A percentile compares a stretch with the other conserved stretches of the same genome.
Conservation (phyloP, 176 grass and related monocot species). For the Aegilops tauschii region DNA sequence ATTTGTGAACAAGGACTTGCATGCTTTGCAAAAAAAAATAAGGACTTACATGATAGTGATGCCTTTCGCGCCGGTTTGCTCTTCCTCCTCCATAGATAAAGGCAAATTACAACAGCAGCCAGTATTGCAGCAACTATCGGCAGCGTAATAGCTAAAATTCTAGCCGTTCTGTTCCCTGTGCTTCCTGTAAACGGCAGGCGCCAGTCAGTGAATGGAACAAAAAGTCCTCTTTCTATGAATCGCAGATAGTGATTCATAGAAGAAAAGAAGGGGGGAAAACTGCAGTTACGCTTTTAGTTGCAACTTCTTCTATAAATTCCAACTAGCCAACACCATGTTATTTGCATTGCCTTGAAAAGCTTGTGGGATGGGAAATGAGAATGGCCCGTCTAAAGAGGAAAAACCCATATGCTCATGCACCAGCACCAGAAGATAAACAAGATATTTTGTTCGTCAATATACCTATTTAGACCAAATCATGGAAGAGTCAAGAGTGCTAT, state of each 20-base stretch:
- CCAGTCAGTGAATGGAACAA: neutral
- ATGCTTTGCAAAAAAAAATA: neutral
- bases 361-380: neutral
- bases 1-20: neutral
- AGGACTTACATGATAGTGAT: conserved; percentile 23
- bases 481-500: conserved; percentile 10
- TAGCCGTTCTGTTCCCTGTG: neutral
- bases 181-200: conserved; percentile 12
- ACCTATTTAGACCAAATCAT: neutral
- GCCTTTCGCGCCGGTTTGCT: conserved; percentile 12
- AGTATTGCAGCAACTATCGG: conserved; percentile 24
- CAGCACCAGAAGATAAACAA: neutral
- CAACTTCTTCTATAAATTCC: too few relatives aligned
- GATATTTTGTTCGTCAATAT: neutral
- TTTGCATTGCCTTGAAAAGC: neutral
- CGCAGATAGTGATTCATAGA: too few relatives aligned
- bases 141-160: conserved; percentile 30
- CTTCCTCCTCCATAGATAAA: conserved; percentile 17
- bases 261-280: too few relatives aligned
- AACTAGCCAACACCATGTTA: too few relatives aligned
- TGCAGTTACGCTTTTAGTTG: too few relatives aligned
- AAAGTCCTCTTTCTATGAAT: too few relatives aligned
- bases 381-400: neutral
- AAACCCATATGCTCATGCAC: neutral
- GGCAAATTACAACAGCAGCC: conserved; percentile 15